Base-by-base conservation (phyloP, 805 yeast genomes). In the Isabelozyma rhagii region DNA sequence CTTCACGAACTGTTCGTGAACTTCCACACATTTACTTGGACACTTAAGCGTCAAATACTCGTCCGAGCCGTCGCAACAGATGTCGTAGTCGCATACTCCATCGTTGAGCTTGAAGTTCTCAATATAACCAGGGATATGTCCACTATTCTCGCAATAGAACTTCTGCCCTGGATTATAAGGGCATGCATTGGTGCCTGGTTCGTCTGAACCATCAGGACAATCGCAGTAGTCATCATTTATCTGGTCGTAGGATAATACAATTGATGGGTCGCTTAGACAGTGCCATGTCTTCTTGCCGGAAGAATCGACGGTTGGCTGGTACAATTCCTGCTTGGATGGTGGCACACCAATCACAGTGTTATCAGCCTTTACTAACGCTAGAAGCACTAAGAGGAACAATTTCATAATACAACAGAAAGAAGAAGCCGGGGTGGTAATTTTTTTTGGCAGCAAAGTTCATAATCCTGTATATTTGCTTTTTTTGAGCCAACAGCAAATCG, bases 141-240 rank as follows among this genome's bases (percentile, higher is more conserved):
- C 96, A 45, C 77, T 72, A 61, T 94, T 94, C 8, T 67, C 80
- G 68, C 99, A 93, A 65, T 82, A 91, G 60, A 90, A 92, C 44
- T 57, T 55, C 46, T 11, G 71, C 61, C 47, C 67, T 52, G 14
- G 66, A 11, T 56, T 53, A 45, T 47, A 60, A 1, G 66, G 60
- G 66, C 98, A 93, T 0, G 97, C 97, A 39, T 85, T 72, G 0
- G 98, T 93, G 0, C 97, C 97, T 0, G 97, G 97, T 66, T 94
- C 98, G 69, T 94, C 99, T 4, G 92, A 83, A 0, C 98, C 98
- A 69, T 94, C 99, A 0, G 97, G 97, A 71, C 98, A 93, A 61
- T 94, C 98, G 68, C 98, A 93, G 61, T 78, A 85, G 58, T 91
- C 87, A 66, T 94, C 97, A 64, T 93, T 93, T 57, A 93, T 78